Percentiles rank a stretch among this genome's conserved stretches.
Evolutionary conservation across 176 grass and related monocot genomes (phyloP).

Genomic region (Leersia perrieri): DNA sequence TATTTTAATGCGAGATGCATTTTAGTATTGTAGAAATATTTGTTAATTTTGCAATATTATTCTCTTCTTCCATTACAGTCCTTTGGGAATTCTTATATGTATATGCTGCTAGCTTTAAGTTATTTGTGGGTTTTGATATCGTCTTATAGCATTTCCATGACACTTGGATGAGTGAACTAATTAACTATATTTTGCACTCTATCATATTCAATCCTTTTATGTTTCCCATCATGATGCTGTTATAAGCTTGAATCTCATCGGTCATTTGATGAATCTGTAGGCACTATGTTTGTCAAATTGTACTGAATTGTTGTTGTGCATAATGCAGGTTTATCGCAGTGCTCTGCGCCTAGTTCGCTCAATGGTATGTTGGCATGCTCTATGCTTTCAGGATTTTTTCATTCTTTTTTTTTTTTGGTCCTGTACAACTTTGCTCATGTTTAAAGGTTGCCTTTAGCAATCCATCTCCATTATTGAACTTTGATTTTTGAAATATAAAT

Average conservation of each 20-base stretch:
- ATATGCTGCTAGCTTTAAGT: neutral
- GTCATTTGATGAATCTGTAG: neutral
- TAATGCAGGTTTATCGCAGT: slow-evolving; percentile 76
- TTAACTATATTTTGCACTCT: neutral
- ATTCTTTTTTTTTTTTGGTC: neutral
- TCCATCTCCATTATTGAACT: slow-evolving; percentile 5
- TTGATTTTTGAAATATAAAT: neutral
- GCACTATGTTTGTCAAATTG: neutral
- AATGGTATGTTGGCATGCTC: slow-evolving; percentile 50
- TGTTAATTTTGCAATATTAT: neutral
- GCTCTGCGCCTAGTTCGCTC: slow-evolving; percentile 74
- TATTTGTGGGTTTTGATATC: neutral
- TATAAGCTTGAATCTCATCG: neutral
- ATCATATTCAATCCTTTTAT: neutral
- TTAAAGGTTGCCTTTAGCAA: neutral
- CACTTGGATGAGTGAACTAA: neutral
- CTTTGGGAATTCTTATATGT: neutral
- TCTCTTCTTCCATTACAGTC: neutral
- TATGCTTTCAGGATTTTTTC: slow-evolving; percentile 2
- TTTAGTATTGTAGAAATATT: neutral
- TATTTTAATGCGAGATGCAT: neutral
- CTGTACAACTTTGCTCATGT: neutral
- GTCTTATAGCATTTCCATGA: neutral
- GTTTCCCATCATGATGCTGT: neutral
- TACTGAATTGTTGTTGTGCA: slow-evolving; percentile 25